phyloP scores from a whole-genome alignment of 1,284 basidiomycete species.

The Exsudoporus floridanus region DNA sequence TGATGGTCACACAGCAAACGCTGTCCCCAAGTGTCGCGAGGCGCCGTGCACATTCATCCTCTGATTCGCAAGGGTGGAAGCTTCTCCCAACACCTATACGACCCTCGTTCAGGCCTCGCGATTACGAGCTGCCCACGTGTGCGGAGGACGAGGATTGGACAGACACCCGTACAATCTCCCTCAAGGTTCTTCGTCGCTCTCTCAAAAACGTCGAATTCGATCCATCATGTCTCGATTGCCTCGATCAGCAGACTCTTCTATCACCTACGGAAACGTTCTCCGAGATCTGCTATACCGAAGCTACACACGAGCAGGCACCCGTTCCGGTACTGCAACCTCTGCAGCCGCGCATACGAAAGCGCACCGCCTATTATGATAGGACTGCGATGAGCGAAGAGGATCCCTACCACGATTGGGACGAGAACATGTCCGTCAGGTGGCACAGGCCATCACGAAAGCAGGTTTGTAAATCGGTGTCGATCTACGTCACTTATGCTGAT shows the following conservation, averaged over 20 bases:
- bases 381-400: constrained; percentile 38
- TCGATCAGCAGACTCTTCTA: constrained; percentile 37
- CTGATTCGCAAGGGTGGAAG: constrained; percentile 36
- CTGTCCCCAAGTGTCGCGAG: constrained; percentile 14
- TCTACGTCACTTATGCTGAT: constrained; percentile 9
- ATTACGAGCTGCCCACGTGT: constrained; percentile 30
- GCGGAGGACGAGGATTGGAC: constrained; percentile 30
- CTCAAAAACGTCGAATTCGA: constrained; percentile 36
- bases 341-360: constrained; percentile 35
- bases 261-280: constrained; percentile 37
- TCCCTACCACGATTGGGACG: constrained; percentile 37
- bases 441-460: constrained; percentile 8
- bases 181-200: constrained; percentile 36
- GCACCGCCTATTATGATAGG: constrained; percentile 29
- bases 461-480: constrained; percentile 19
- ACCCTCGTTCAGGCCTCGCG: constrained; percentile 35
- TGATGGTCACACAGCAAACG: constrained; percentile 16
- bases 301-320: constrained; percentile 30
- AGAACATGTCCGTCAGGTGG: constrained; percentile 33
- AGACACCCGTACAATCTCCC: constrained; percentile 28
- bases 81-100: constrained; percentile 35
- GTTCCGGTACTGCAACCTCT: constrained; percentile 33
- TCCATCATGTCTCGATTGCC: constrained; percentile 35
- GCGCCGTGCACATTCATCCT: constrained; percentile 34
- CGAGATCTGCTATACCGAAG: constrained; percentile 34